Percentiles rank a stretch among this genome's conserved stretches.
Conservation (phyloP, 1,139 yeast genomes). For the Yamadazyma atlantica region DNA sequence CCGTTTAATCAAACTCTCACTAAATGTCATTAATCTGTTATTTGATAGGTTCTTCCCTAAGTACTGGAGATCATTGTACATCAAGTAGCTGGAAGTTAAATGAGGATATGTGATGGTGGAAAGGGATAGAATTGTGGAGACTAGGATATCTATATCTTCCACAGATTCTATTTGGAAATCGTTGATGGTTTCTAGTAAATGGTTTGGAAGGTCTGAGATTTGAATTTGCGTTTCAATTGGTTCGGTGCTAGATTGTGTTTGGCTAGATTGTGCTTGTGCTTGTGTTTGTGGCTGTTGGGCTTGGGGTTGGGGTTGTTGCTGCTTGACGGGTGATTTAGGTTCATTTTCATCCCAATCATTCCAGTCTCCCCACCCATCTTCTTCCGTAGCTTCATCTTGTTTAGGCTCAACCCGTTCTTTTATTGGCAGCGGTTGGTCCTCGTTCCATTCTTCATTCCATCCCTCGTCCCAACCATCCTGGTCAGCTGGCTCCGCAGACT, state of each 20-base stretch:
- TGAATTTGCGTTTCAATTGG: constrained; percentile 10
- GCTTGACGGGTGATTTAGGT: background rate
- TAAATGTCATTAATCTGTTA: constrained; percentile 5
- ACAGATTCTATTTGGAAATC: constrained; percentile 19
- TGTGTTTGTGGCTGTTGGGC: background rate
- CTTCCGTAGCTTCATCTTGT: too few species aligned
- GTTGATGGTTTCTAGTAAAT: constrained; percentile 20
- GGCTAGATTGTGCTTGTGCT: too few species aligned
- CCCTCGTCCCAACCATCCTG: constrained; percentile 20
- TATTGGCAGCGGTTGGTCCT: constrained; percentile 8
- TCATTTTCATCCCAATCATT: constrained; percentile 19
- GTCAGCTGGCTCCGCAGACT: too few species aligned
- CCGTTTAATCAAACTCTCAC: constrained; percentile 18
- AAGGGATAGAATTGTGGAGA: constrained; percentile 31
- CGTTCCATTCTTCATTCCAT: constrained; percentile 27
- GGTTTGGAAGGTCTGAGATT: constrained; percentile 22
- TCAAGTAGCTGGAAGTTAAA: constrained; percentile 29
- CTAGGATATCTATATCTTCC: constrained; percentile 11
- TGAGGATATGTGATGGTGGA: constrained; percentile 35
- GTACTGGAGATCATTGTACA: constrained; percentile 36
- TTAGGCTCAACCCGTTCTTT: too few species aligned
- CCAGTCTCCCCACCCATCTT: constrained; percentile 21
- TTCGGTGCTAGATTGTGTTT: too few species aligned
- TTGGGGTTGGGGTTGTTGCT: constrained; percentile 3
- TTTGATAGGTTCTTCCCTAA: constrained; percentile 17